Evolutionary conservation across 2,329 filamentous ascomycete species (phyloP), one percentile per base, ranked within the genome.

Genomic region (Phialophora tarda): DNA sequence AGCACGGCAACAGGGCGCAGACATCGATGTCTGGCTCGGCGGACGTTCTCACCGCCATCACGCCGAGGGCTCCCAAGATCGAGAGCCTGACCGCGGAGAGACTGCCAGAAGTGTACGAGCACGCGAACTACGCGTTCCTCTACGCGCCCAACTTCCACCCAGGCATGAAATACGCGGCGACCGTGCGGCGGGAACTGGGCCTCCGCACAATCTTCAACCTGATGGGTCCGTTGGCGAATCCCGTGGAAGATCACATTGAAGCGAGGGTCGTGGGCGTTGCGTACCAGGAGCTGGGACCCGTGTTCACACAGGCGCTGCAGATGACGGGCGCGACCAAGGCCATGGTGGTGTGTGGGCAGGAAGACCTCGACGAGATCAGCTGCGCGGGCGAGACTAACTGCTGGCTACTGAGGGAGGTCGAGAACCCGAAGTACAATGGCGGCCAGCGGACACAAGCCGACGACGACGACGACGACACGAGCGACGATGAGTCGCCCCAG

Each of bases 181-280:
- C 90, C 1, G 89, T 97, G 70, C 90, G 95, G 69, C 91, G 88
- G 75, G 91, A 96, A 77, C 86, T 99, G 24, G 94, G 94, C 65
- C 94, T 95, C 85, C 88, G 95, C 73, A 99, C 95, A 1, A 94
- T 99, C 72, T 99, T 99, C 87, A 99, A 99, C 80, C 87, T 99
- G 17, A 86, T 99, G 58, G 95, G 95, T 0, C 95, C 95, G 0
- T 83, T 99, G 30, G 91, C 93, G 54, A 98, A 98, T 78, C 95
- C 95, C 0, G 86, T 96, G 21, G 91, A 97, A 74, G 87, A 89
- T 73, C 82, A 86, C 41, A 87, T 99, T 66, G 95, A 99, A 81
- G 93, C 93, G 12, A 88, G 95, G 32, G 87, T 99, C 65, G 87
- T 99, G n/a, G 95, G 95, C 68, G 94, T 99, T 30, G 94, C 93